Evolutionary conservation across 2,329 filamentous ascomycete species (phyloP).

Genomic region (Neospermospora avenae): DNA sequence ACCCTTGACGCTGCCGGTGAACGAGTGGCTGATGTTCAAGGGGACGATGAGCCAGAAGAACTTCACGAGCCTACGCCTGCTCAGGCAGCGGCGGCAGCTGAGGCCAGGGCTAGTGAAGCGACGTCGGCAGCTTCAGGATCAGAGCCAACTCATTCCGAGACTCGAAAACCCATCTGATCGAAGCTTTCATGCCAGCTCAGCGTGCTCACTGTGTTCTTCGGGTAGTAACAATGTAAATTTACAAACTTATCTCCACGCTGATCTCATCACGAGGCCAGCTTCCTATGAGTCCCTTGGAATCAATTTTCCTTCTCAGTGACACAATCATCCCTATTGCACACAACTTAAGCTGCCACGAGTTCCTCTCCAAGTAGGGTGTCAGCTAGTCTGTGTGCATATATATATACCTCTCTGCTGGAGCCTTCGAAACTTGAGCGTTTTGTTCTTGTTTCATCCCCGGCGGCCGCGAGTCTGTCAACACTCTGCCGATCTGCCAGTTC

Average conservation of each 20-base stretch:
- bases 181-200: background rate
- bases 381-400: slow-evolving; percentile 98
- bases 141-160: slow-evolving; percentile 9
- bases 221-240: background rate
- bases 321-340: slow-evolving; percentile 58
- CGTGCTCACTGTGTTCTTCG: background rate
- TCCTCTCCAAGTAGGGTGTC: slow-evolving; percentile 74
- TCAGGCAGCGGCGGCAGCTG: slow-evolving; percentile 8
- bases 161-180: slow-evolving; percentile 20
- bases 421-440: slow-evolving; percentile 36
- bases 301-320: background rate
- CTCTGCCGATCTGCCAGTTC: slow-evolving; percentile 28
- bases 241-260: background rate
- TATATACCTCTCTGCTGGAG: slow-evolving; percentile 44
- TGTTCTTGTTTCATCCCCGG: slow-evolving; percentile 35
- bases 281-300: background rate
- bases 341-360: slow-evolving; percentile 93
- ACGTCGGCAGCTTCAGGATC: background rate
- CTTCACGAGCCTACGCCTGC: slow-evolving; percentile 13
- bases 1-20: slow-evolving; percentile 77
- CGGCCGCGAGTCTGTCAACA: slow-evolving; percentile 34
- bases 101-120: background rate
- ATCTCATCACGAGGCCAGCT: background rate
- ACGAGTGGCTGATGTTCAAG: slow-evolving; percentile 77
- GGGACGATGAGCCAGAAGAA: slow-evolving; percentile 52